These are phyloP conservation scores for Forsythia viridissima DNA, from an alignment of 257 asterid genomes.

Conservation along the genomic window DNA sequence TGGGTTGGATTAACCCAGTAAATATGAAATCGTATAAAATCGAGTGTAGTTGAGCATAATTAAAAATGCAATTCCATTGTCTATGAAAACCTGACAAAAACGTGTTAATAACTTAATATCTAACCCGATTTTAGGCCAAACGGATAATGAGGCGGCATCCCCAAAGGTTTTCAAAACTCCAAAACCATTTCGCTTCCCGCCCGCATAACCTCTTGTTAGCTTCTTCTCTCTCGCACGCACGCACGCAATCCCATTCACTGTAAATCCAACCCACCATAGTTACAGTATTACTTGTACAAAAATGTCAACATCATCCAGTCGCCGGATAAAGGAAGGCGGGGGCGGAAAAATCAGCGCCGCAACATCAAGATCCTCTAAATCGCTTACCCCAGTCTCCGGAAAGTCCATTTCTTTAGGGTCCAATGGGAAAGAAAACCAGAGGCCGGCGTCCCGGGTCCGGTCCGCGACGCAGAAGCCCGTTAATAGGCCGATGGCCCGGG, in stretches of 20 bases:
- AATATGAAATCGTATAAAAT: too few species aligned
- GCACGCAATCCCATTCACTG: background rate
- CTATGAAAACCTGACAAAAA: too few species aligned
- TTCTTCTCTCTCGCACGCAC: background rate
- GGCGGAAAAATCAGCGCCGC: slow-evolving; percentile 32
- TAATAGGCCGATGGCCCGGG: slow-evolving; percentile 54
- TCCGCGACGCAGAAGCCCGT: slow-evolving; percentile 61
- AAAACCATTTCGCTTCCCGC: slow-evolving; percentile 26
- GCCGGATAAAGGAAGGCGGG: slow-evolving; percentile 66
- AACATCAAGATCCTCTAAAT: background rate
- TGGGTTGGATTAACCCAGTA: too few species aligned
- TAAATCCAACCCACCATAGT: background rate
- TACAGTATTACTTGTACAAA: background rate
- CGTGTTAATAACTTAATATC: too few species aligned
- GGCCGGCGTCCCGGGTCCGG: slow-evolving; percentile 57
- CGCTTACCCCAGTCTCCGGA: slow-evolving; percentile 48
- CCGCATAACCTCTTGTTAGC: background rate
- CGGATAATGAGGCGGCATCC: background rate
- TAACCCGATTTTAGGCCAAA: background rate
- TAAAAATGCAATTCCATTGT: too few species aligned
- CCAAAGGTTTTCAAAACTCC: slow-evolving; percentile 14
- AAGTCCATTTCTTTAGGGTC: slow-evolving; percentile 38
- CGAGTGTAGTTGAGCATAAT: too few species aligned
- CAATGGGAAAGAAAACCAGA: slow-evolving; percentile 68
- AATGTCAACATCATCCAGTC: slow-evolving; percentile 58